Conservation (phyloP, 1,284 basidiomycete genomes). For the Microbotryum intermedium region DNA sequence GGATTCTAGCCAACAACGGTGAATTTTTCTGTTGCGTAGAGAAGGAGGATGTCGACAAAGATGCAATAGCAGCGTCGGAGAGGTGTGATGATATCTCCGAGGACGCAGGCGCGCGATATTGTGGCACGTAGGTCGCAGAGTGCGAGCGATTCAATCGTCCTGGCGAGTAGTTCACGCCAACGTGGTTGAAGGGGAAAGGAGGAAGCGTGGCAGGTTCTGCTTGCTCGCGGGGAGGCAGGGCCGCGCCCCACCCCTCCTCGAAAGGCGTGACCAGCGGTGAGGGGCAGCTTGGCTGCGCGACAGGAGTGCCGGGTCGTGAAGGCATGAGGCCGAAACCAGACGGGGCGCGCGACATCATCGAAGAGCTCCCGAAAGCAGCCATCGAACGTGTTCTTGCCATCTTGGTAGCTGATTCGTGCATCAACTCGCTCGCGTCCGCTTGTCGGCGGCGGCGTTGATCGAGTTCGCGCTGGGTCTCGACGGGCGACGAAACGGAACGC, state of each 20-base stretch:
- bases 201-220: not conserved
- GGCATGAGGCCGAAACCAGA: not conserved
- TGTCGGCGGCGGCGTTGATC: slow-evolving; percentile 13
- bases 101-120: not conserved
- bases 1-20: not conserved
- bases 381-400: slow-evolving; percentile 17
- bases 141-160: slow-evolving; percentile 15
- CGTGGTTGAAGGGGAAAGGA: slow-evolving; percentile 20
- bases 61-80: not conserved
- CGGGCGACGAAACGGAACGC: slow-evolving; percentile 22
- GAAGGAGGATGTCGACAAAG: not conserved
- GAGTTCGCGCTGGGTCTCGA: slow-evolving; percentile 21
- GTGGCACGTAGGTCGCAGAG: slow-evolving; percentile 12
- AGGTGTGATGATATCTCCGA: slow-evolving; percentile 4
- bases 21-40: not conserved
- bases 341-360: slow-evolving; percentile 2
- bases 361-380: not conserved
- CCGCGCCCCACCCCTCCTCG: slow-evolving; percentile 15
- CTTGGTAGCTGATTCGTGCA: slow-evolving; percentile 16
- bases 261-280: slow-evolving; percentile 12
- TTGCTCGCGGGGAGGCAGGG: slow-evolving; percentile 8
- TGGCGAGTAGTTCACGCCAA: slow-evolving; percentile 6
- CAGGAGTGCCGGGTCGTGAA: not conserved
- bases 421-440: slow-evolving; percentile 3
- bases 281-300: not conserved